These are phyloP conservation scores for Leccinellum albellum DNA, from an alignment of 768 basidiomycete species.

Conservation along the genomic window DNA sequence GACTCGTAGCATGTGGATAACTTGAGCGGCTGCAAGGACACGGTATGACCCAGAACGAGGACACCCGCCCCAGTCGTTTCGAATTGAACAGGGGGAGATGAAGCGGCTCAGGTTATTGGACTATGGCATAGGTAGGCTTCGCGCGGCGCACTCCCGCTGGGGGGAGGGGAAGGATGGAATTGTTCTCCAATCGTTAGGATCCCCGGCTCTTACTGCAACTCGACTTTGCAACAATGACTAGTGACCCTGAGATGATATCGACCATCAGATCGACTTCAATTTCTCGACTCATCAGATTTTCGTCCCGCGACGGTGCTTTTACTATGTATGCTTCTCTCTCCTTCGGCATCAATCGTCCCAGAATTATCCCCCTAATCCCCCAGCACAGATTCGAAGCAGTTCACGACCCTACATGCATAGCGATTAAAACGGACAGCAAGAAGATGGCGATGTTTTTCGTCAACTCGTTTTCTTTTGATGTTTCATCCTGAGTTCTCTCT, in stretches of 20 bases:
- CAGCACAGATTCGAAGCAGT: not conserved
- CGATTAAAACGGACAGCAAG: not conserved
- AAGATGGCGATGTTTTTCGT: not conserved
- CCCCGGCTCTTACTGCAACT: not conserved
- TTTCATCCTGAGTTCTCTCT: not conserved
- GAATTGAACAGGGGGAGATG: not conserved
- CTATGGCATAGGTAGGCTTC: not conserved
- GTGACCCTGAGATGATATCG: not conserved
- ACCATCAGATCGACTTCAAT: not conserved
- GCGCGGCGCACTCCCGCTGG: not conserved
- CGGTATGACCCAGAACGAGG: not conserved
- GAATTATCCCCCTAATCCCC: not conserved
- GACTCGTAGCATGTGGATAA: too few species aligned
- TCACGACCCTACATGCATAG: not conserved
- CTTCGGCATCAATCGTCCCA: not conserved
- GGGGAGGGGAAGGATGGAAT: not conserved
- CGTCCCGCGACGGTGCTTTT: not conserved
- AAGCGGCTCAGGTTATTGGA: not conserved
- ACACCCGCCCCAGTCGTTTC: not conserved
- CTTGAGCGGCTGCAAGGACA: too few species aligned
- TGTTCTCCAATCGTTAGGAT: not conserved
- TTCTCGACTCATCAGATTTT: not conserved
- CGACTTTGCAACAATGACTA: not conserved
- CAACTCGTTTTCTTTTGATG: not conserved
- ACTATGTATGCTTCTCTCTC: not conserved